A percentile compares a stretch with the other conserved stretches of the same genome.
Evolutionary conservation across 192 early-diverging fungal species (phyloP).

Genomic region (Backusella westeae): DNA sequence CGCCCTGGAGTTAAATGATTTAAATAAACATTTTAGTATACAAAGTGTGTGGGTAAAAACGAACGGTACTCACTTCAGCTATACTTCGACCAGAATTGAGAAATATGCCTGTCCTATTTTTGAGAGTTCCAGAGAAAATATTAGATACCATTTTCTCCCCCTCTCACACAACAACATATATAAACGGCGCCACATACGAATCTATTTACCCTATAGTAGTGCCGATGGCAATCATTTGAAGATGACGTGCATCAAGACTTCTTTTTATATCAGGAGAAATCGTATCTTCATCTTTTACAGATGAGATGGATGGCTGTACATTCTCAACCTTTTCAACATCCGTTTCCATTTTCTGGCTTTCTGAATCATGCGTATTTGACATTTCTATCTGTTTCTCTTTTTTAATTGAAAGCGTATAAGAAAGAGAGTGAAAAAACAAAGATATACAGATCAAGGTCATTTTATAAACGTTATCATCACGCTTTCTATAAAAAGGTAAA

Average conservation of each 20-base stretch:
- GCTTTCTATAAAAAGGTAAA: too few relatives aligned
- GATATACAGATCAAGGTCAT: too few relatives aligned
- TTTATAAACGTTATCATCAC: too few relatives aligned
- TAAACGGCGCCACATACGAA: too few relatives aligned
- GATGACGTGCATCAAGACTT: conserved; percentile 23
- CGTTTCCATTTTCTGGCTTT: background rate
- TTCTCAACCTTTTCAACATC: background rate
- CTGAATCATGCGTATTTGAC: background rate
- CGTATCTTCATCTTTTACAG: background rate
- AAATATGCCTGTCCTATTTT: conserved; percentile 64
- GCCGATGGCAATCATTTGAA: conserved; percentile 35
- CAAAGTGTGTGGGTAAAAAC: background rate
- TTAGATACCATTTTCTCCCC: background rate
- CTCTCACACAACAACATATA: background rate
- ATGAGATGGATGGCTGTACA: background rate
- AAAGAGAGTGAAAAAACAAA: too few relatives aligned
- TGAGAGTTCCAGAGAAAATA: background rate
- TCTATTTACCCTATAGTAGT: conserved; percentile 22
- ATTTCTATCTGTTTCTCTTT: background rate
- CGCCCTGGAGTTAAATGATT: too few relatives aligned
- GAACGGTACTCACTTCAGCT: conserved; percentile 26
- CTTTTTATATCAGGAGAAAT: background rate
- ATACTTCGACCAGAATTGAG: conserved; percentile 67
- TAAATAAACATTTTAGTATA: too few relatives aligned
- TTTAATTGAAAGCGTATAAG: too few relatives aligned